Conservation (phyloP, 164 flowering plant species). For the Nymphaea colorata region DNA sequence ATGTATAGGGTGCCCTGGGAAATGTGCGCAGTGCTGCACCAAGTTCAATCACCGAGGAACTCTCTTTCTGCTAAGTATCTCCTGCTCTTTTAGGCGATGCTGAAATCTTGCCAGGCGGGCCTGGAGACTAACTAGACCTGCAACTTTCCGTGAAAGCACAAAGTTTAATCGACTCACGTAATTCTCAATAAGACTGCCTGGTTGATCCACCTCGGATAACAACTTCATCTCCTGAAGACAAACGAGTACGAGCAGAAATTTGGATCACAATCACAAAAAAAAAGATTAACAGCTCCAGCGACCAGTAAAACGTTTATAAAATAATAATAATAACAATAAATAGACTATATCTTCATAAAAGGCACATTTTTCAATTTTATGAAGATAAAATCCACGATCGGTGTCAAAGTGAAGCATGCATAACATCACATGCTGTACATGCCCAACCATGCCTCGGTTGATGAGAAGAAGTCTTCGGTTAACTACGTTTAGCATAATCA, state of each 20-base stretch:
- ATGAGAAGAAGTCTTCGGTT: no score
- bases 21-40: neutral
- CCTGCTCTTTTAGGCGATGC: slow-evolving; percentile 92
- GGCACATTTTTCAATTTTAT: no score
- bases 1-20: no score
- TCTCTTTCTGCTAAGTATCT: slow-evolving; percentile 83
- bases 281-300: neutral
- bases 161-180: slow-evolving; percentile 84
- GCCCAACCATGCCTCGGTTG: no score
- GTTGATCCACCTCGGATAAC: slow-evolving; percentile 92
- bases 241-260: neutral
- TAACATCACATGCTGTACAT: no score
- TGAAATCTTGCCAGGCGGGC: slow-evolving; percentile 97
- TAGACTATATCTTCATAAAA: no score
- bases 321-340: no score
- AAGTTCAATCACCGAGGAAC: slow-evolving; percentile 35
- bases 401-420: no score
- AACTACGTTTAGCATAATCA: no score
- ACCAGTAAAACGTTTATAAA: neutral
- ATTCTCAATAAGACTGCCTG: slow-evolving; percentile 90
- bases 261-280: neutral
- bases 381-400: no score
- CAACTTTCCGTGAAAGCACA: slow-evolving; percentile 94
- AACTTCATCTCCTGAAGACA: slow-evolving; percentile 83
- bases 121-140: slow-evolving; percentile 89